These are phyloP conservation scores for Takashimella tepidaria DNA, from an alignment of 1,284 basidiomycete genomes.

Conservation along the genomic window DNA sequence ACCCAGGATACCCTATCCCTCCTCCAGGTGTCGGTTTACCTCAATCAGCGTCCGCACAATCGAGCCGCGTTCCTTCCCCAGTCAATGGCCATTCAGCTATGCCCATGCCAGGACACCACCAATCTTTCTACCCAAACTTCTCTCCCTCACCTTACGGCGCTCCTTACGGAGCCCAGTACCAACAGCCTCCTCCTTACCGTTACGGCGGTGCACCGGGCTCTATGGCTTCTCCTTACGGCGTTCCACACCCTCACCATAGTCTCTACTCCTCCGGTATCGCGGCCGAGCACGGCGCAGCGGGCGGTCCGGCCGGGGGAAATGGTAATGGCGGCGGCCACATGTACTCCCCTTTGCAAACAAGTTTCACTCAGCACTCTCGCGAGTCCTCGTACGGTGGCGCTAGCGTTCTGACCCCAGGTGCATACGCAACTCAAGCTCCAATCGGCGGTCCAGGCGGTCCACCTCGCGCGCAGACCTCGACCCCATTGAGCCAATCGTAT, in stretches of 20 bases:
- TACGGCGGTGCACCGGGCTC: slow-evolving; percentile 24
- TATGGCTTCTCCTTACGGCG: slow-evolving; percentile 32
- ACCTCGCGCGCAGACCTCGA: slow-evolving; percentile 37
- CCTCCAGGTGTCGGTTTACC: slow-evolving; percentile 32
- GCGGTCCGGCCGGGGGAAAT: not conserved
- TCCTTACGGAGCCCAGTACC: slow-evolving; percentile 23
- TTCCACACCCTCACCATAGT: slow-evolving; percentile 27
- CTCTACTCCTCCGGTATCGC: slow-evolving; percentile 35
- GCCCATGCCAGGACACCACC: slow-evolving; percentile 33
- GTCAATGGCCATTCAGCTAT: slow-evolving; percentile 38
- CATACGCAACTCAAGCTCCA: slow-evolving; percentile 27
- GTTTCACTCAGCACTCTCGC: slow-evolving; percentile 34
- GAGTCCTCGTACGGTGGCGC: slow-evolving; percentile 29
- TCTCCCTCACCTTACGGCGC: slow-evolving; percentile 31
- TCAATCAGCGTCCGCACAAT: slow-evolving; percentile 26
- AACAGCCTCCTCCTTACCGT: slow-evolving; percentile 26
- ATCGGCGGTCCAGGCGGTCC: slow-evolving; percentile 27
- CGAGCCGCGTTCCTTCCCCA: slow-evolving; percentile 41
- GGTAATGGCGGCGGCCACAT: slow-evolving; percentile 17
- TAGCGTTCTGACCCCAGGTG: slow-evolving; percentile 28
- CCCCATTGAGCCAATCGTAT: slow-evolving; percentile 31
- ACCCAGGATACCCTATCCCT: slow-evolving; percentile 26
- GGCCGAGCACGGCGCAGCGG: slow-evolving; percentile 30
- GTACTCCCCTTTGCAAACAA: slow-evolving; percentile 34
- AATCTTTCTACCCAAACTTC: slow-evolving; percentile 35